phyloP scores from a whole-genome alignment of 2,329 filamentous ascomycete genomes.

The Pyricularia sp. region DNA sequence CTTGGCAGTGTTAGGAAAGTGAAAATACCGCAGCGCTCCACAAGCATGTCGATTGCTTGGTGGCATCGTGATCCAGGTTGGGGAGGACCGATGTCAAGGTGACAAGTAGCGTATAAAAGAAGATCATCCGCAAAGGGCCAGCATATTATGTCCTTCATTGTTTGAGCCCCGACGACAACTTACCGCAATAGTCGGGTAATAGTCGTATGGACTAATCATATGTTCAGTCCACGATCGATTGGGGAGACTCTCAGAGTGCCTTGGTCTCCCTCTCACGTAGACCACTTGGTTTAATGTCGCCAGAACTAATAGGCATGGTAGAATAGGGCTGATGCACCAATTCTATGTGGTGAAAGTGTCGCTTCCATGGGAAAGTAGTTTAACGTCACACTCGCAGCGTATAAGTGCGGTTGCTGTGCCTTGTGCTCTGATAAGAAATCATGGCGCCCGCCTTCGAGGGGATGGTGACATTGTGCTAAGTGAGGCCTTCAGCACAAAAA shows the following conservation, averaged over 20 bases:
- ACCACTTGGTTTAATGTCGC: background rate
- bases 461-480: background rate
- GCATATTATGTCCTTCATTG: background rate
- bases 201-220: background rate
- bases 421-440: background rate
- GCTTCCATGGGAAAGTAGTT: background rate
- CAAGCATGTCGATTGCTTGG: too few relatives aligned
- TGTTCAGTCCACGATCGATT: background rate
- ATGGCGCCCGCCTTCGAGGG: background rate
- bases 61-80: background rate
- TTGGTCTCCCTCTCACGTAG: background rate
- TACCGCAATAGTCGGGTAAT: background rate
- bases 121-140: background rate
- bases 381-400: background rate
- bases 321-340: background rate
- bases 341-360: background rate
- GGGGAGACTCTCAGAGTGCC: background rate
- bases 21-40: background rate
- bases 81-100: background rate
- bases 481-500: background rate
- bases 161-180: background rate
- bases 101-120: too few relatives aligned
- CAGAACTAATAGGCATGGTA: background rate
- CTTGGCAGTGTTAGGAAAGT: background rate
- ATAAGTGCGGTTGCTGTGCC: background rate